Percentiles rank a stretch among this genome's conserved stretches.
These are phyloP conservation scores for Alternaria tenuissima DNA, from an alignment of 2,329 filamentous ascomycete species.

Conservation along the genomic window DNA sequence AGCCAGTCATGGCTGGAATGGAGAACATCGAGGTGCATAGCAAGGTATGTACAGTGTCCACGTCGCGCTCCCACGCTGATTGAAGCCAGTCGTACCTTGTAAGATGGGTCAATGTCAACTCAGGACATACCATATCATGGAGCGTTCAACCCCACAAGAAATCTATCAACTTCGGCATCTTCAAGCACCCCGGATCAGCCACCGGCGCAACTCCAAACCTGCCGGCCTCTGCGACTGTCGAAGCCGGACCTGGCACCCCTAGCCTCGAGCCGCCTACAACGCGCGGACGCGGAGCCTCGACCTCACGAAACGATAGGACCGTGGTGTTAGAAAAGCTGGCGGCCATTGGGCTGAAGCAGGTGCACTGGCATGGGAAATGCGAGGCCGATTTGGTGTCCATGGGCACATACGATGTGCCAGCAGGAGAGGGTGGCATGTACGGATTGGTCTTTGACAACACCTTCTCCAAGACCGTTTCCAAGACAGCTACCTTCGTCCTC, in stretches of 20 bases:
- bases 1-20: constrained; percentile 79
- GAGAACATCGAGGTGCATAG: constrained; percentile 97
- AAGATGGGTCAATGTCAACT: constrained; percentile 92
- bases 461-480: constrained; percentile 90
- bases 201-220: constrained; percentile 56
- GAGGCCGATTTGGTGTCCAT: constrained; percentile 95
- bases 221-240: constrained; percentile 43
- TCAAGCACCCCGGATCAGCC: constrained; percentile 89
- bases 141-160: constrained; percentile 98
- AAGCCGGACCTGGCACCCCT: constrained; percentile 46
- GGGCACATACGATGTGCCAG: constrained; percentile 81
- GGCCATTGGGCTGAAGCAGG: constrained; percentile 67
- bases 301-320: constrained; percentile 72
- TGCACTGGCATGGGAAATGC: constrained; percentile 89
- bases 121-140: constrained; percentile 94
- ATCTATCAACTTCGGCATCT: constrained; percentile 97
- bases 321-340: constrained; percentile 73
- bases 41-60: constrained; percentile 70
- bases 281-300: constrained; percentile 62
- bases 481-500: constrained; percentile 93
- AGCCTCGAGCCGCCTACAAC: constrained; percentile 62
- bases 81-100: constrained; percentile 87
- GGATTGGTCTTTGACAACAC: constrained; percentile 98
- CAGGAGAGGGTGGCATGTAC: constrained; percentile 87
- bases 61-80: constrained; percentile 22